phyloP scores from a whole-genome alignment of 257 asterid species.

The Solanum clarkiae region DNA sequence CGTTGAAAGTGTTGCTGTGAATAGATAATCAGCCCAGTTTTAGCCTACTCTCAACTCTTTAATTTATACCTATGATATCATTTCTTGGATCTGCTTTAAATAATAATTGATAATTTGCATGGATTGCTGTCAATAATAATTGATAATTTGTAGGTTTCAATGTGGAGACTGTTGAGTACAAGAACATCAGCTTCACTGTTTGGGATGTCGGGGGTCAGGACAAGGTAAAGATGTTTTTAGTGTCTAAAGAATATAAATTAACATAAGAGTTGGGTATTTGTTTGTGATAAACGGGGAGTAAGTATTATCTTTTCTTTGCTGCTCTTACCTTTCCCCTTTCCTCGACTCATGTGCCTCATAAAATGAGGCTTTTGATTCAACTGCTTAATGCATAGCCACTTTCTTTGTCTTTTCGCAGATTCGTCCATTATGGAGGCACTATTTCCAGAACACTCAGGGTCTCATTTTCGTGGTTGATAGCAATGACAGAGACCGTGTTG shows the following conservation, averaged over 20 bases:
- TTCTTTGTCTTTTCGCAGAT: neutral
- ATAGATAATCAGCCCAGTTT: neutral
- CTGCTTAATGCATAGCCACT: neutral
- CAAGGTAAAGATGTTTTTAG: slow-evolving; percentile 31
- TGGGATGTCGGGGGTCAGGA: slow-evolving; percentile 98
- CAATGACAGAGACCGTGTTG: neutral
- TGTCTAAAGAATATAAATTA: neutral
- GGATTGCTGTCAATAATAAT: neutral
- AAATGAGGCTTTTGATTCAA: neutral
- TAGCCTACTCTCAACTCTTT: neutral
- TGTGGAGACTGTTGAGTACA: slow-evolving; percentile 86
- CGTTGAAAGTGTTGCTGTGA: neutral
- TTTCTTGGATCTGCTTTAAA: neutral
- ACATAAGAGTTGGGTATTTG: neutral
- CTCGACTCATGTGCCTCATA: neutral
- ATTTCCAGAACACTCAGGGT: neutral
- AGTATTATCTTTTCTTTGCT: neutral
- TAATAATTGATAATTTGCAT: slow-evolving; percentile 10
- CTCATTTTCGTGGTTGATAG: neutral
- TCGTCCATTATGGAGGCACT: neutral
- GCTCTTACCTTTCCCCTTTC: neutral
- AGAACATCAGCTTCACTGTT: slow-evolving; percentile 86
- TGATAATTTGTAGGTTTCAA: slow-evolving; percentile 50
- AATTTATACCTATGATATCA: neutral
- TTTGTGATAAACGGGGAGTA: neutral